Conservation (phyloP, 2,329 filamentous ascomycete genomes). For the Microsporum ferrugineum region DNA sequence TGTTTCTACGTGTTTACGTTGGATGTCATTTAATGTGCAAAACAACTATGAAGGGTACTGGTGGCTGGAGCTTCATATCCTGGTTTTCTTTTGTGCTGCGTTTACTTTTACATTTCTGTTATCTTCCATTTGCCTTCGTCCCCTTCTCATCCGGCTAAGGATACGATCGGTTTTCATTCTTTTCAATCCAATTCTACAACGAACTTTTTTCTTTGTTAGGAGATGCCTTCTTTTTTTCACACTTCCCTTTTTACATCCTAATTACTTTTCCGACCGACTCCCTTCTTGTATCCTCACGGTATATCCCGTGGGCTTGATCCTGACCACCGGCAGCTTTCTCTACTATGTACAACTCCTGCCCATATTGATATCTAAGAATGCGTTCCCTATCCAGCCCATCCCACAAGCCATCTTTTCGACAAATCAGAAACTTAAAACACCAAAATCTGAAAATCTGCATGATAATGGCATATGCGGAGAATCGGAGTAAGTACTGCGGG, state of each 20-base stretch:
- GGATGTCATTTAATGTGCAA: constrained; percentile 2
- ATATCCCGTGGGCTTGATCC: constrained; percentile 2
- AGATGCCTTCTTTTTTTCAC: constrained; percentile 7
- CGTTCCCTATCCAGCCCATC: background rate
- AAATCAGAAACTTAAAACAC: background rate
- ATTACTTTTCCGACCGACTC: constrained; percentile 4
- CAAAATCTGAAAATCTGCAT: background rate
- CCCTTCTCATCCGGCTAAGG: constrained; percentile 6
- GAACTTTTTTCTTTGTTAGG: constrained; percentile 8
- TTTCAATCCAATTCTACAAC: constrained; percentile 7
- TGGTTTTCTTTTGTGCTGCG: background rate
- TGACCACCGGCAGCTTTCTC: background rate
- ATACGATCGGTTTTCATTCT: constrained; percentile 13
- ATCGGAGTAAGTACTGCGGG: background rate
- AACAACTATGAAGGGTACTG: constrained; percentile 4
- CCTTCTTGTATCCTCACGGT: background rate
- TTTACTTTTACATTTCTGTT: constrained; percentile 12
- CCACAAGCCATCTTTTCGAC: background rate
- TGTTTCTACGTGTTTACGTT: constrained; percentile 5
- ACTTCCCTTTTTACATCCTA: background rate
- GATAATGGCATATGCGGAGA: background rate
- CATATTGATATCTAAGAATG: background rate
- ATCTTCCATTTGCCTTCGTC: constrained; percentile 10
- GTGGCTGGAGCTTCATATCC: constrained; percentile 2
- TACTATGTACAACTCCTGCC: background rate